These are phyloP conservation scores for Paraurostyla sp. DNA, from an alignment of 73 alveolate genomes.

Conservation along the genomic window DNA sequence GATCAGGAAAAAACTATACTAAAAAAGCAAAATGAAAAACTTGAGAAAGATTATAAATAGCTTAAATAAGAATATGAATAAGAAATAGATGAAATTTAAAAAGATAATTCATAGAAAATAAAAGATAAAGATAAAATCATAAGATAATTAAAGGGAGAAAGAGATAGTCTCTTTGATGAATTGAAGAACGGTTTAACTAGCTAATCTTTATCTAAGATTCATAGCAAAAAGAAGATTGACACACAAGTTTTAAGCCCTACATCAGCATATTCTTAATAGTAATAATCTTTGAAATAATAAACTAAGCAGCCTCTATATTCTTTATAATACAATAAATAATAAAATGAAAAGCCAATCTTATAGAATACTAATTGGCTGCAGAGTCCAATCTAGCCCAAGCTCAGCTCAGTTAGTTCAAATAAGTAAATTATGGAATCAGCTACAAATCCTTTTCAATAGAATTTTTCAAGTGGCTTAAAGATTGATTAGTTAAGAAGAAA, in stretches of 20 bases:
- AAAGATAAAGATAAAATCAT: slow-evolving; percentile 6
- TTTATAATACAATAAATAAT: not conserved
- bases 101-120: not conserved
- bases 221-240: not conserved
- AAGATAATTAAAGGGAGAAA: slow-evolving; percentile 8
- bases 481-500: too few species aligned
- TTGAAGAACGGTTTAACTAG: too few species aligned
- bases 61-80: not conserved
- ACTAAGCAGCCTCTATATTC: too few species aligned
- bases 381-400: not conserved
- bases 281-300: too few species aligned
- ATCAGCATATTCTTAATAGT: not conserved
- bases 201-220: not conserved
- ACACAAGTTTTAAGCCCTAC: slow-evolving; percentile 1
- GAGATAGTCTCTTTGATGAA: slow-evolving; percentile 42
- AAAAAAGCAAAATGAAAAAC: not conserved
- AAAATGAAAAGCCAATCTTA: not conserved
- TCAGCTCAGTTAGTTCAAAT: too few species aligned
- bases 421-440: too few species aligned
- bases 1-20: not conserved
- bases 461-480: too few species aligned
- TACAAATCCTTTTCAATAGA: too few species aligned
- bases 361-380: not conserved
- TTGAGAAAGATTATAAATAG: not conserved
- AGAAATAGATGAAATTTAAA: not conserved